Evolutionary conservation across 2,329 filamentous ascomycete species (phyloP), one percentile per base, ranked within the genome.

Genomic region (Hymenoscyphus albidus): DNA sequence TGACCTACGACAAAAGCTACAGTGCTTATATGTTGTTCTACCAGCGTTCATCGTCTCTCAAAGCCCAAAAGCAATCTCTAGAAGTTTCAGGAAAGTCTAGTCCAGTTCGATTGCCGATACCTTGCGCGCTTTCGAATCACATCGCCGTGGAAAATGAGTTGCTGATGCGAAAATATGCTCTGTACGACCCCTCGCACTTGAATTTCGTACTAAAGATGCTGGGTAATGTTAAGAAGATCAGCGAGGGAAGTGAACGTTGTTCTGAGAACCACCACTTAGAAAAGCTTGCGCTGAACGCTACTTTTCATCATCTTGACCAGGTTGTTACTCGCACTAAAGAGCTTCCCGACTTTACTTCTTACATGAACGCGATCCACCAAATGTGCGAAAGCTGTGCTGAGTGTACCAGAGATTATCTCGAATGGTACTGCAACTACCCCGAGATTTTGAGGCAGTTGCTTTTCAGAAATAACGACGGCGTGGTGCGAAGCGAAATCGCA

Each of bases 1-100:
- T 81, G 18, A 70, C 80, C 0, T 86, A 83, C 68, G 85, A 88
- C 71, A 94, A 93, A 76, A 84, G 85, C 4, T 89, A 89, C 80
- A 98, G 92, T 75, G 95, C 94, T 13, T 99, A 99, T 76, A 98
- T 99, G 91, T 83, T 99, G 9, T 98, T 99, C 76, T 99, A 99
- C 76, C 91, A 97, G 76, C 87, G 95, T 59, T 85, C 88, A 3
- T 88, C 88, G 0, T 85, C 86, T 4, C 81, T 93, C 63, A 79
- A 81, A 18, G 76, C 77, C 16, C 83, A 85, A 65, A 82, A 85
- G 70, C 77, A 81, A 35, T 71, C 76, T 1, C 78, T 86, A 70
- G 74, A 79, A 61, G 69, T 66, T 13, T 71, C 75, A 0, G 72
- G 74, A 0, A 66, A 74, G 1, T 70, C 75, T 3, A 76, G 76